phyloP scores from a whole-genome alignment of 2,329 filamentous ascomycete genomes.

The Venturia pyrina region DNA sequence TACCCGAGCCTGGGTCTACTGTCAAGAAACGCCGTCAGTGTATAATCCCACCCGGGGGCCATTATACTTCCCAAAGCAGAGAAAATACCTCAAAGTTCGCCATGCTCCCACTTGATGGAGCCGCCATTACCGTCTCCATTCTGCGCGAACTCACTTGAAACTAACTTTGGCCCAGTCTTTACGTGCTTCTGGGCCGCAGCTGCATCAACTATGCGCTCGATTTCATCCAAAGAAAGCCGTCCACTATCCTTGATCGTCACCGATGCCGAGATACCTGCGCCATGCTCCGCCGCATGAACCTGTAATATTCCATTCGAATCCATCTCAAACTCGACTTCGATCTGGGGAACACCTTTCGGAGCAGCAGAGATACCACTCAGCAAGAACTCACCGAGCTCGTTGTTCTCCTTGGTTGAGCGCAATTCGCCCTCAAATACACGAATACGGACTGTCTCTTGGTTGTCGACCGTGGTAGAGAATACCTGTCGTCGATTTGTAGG shows the following conservation, averaged over 20 bases:
- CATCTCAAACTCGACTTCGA: conserved; percentile 9
- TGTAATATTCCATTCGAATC: conserved; percentile 1
- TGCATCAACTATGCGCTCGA: neutral
- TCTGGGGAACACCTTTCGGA: conserved; percentile 13
- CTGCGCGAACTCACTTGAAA: neutral
- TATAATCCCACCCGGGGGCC: neutral
- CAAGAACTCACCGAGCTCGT: conserved; percentile 4
- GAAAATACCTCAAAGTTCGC: neutral
- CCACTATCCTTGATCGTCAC: neutral
- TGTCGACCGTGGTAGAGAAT: conserved; percentile 6
- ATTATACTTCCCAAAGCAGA: neutral
- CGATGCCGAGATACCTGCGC: neutral
- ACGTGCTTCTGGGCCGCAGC: neutral
- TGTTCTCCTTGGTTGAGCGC: conserved; percentile 2
- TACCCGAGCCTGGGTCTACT: neutral
- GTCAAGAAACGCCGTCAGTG: neutral
- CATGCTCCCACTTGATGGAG: neutral
- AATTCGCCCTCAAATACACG: conserved; percentile 8
- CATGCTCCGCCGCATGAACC: neutral
- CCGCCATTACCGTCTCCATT: neutral
- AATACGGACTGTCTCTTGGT: conserved; percentile 7
- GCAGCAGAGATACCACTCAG: conserved; percentile 5
- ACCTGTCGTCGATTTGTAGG: neutral
- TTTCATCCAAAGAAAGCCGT: neutral
- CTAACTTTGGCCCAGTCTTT: neutral